These are phyloP conservation scores for Syzygium oleosum DNA, from an alignment of 345 rosid genomes.

Conservation along the genomic window DNA sequence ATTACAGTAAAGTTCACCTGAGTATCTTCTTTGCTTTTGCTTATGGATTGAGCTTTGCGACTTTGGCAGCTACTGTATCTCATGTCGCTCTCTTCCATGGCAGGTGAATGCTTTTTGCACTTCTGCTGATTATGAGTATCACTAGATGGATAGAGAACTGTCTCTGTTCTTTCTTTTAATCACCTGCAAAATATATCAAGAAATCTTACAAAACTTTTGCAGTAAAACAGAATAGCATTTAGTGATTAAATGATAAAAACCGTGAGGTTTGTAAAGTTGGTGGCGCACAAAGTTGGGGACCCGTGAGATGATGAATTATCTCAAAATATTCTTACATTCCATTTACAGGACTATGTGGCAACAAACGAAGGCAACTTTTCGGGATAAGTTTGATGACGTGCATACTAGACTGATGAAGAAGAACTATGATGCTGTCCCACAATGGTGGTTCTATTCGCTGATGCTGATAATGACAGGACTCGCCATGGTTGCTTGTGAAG, in stretches of 20 bases:
- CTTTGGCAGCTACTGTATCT: slow-evolving; percentile 21
- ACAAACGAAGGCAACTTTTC: slow-evolving; percentile 21
- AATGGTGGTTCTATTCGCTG: slow-evolving; percentile 38
- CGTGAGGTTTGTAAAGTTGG: neutral
- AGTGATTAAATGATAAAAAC: neutral
- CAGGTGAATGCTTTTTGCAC: slow-evolving; percentile 8
- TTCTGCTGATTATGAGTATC: neutral
- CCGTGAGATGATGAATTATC: neutral
- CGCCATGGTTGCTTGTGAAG: slow-evolving; percentile 34
- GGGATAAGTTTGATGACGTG: slow-evolving; percentile 37
- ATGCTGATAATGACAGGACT: slow-evolving; percentile 16
- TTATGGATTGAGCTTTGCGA: slow-evolving; percentile 32
- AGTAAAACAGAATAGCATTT: neutral
- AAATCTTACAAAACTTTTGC: neutral
- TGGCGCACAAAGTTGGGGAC: neutral
- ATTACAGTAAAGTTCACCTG: slow-evolving; percentile 30
- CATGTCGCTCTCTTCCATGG: slow-evolving; percentile 39
- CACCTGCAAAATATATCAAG: neutral
- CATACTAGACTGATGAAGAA: slow-evolving; percentile 71
- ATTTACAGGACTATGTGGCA: slow-evolving; percentile 28
- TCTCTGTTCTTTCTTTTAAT: neutral
- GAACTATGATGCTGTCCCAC: slow-evolving; percentile 35
- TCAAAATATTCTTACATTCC: neutral
- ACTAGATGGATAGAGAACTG: neutral
- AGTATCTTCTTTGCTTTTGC: slow-evolving; percentile 19